Base-by-base conservation (phyloP, 164 flowering plant species). In the Warburgia ugandensis region DNA sequence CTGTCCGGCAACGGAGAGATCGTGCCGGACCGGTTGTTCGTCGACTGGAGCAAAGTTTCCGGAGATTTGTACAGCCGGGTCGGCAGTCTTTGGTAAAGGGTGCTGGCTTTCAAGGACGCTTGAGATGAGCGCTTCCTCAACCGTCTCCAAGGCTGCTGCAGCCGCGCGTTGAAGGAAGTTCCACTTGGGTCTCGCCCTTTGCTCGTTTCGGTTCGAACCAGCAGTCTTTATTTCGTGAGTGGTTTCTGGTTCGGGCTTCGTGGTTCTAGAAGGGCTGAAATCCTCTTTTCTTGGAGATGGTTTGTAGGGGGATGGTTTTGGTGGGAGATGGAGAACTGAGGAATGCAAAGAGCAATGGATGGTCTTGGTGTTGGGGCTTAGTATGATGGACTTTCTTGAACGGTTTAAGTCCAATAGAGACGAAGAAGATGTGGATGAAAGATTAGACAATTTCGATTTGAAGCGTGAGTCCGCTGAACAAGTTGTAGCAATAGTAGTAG, bases 11-110 rank as follows among this genome's bases (percentile, higher is more conserved):
- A 86, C 67, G 1, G 75, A 70, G 4, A 89, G 77, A 1, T 42
- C 25, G 4, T 69, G 75, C 11, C 17, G 35, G 21, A 74, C 85
- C 0, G 94, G 76, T 9, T 73, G 80, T 47, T 83, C 92, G 0
- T 76, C 79, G 1, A 88, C 97, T 0, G 97, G 97, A 7, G 89
- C 79, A 40, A 77, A 88, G 50, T 88, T 88, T 0, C 97, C 97
- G 50, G 89, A 60, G 10, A 85, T 81, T 63, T 88, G 97, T 1
- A 88, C 75, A 0, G 63, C 23, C 0, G 97, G 94, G 70, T 88
- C 95, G 1, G 89, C 73, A 0, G 97, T 88, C 54, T 81, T 86
- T 8, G 97, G 85, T 0, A 89, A 73, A 1, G 81, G 86, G 36
- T 66, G 71, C 4, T 59, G 53, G 12, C 62, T 45, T 53, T 88